Evolutionary conservation across 2,329 filamentous ascomycete genomes (phyloP).

Genomic region (Stagonosporopsis vannaccii): DNA sequence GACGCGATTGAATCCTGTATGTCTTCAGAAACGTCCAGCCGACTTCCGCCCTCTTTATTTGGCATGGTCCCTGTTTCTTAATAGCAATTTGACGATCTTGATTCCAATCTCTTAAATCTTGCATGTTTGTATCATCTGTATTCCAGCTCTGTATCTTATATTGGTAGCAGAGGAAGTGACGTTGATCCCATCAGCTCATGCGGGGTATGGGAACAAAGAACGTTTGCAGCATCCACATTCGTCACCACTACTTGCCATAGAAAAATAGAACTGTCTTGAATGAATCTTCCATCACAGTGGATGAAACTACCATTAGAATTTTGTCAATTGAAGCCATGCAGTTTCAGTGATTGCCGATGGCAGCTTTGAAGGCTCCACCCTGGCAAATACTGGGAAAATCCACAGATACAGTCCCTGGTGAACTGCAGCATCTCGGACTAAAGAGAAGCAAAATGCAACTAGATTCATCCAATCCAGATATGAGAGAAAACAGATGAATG

Average conservation of each 20-base stretch:
- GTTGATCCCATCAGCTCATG: not conserved
- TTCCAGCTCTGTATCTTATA: not conserved
- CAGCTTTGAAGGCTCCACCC: not conserved
- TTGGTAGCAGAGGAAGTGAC: not conserved
- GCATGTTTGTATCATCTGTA: not conserved
- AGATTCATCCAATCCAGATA: not conserved
- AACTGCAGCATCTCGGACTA: not conserved
- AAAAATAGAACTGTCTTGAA: too few relatives aligned
- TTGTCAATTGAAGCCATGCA: not conserved
- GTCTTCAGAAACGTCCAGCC: not conserved
- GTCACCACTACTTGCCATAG: not conserved
- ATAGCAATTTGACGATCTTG: not conserved
- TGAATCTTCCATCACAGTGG: too few relatives aligned
- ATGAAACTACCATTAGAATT: not conserved
- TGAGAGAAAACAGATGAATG: not conserved
- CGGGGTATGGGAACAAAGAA: not conserved
- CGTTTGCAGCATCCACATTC: not conserved
- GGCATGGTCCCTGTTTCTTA: not conserved
- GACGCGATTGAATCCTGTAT: not conserved
- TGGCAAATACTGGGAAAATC: too few relatives aligned
- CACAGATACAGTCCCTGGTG: not conserved
- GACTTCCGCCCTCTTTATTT: not conserved
- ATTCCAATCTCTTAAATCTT: too few relatives aligned
- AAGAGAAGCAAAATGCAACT: not conserved
- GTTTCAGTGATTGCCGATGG: not conserved